Percentiles rank a stretch among this genome's conserved stretches.
These are phyloP conservation scores for Pichia sp. DNA, from an alignment of 1,139 yeast species.

Conservation along the genomic window DNA sequence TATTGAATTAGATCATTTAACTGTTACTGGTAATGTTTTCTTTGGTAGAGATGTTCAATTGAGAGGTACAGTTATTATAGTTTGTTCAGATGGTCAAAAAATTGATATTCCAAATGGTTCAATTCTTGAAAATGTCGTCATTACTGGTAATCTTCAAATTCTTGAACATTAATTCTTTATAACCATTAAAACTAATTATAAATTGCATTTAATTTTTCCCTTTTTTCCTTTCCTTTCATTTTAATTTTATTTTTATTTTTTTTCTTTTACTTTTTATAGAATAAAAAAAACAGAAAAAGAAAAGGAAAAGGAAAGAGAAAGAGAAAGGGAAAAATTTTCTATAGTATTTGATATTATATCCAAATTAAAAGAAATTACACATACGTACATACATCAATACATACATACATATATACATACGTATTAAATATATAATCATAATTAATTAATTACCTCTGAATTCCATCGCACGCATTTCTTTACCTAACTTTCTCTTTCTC, in stretches of 20 bases:
- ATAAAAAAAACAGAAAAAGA: too few species aligned
- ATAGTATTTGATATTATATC: too few species aligned
- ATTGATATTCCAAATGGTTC: constrained; percentile 97
- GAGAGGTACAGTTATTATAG: constrained; percentile 96
- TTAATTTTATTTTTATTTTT: too few species aligned
- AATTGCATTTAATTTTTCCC: too few species aligned
- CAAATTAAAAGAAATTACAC: too few species aligned
- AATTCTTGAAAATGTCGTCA: constrained; percentile 89
- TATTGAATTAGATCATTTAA: constrained; percentile 91
- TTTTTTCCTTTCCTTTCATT: too few species aligned
- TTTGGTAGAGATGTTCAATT: constrained; percentile 87
- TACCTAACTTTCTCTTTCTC: constrained; percentile 88
- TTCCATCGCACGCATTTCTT: constrained; percentile 79
- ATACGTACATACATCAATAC: too few species aligned
- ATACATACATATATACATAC: too few species aligned
- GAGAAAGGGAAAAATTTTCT: too few species aligned
- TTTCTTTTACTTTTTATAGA: too few species aligned
- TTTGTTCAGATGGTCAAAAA: constrained; percentile 94
- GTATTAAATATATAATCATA: neutral
- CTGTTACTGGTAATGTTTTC: constrained; percentile 93
- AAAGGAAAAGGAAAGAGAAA: too few species aligned
- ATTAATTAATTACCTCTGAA: constrained; percentile 31
- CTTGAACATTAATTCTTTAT: constrained; percentile 91
- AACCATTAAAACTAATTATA: too few species aligned
- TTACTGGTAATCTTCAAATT: constrained; percentile 93